Evolutionary conservation across 805 yeast species (phyloP).

Genomic region (Cyberlindnera subsufficiens): DNA sequence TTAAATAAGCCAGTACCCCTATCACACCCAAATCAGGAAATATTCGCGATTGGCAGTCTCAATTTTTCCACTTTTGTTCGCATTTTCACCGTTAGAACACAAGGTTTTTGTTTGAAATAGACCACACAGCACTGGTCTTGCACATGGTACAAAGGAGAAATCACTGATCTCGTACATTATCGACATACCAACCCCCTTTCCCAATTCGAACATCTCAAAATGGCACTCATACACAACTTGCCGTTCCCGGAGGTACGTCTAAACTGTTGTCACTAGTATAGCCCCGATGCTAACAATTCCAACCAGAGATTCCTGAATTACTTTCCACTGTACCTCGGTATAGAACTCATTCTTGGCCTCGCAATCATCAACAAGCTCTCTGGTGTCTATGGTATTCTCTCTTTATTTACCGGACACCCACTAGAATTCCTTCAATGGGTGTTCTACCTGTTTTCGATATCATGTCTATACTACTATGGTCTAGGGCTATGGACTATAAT

Average conservation of each 20-base stretch:
- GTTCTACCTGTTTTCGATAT: slow-evolving; percentile 58
- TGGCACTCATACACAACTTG: slow-evolving; percentile 5
- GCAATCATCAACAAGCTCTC: slow-evolving; percentile 84
- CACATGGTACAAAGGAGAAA: neutral
- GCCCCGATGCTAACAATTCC: slow-evolving; percentile 9
- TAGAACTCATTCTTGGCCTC: slow-evolving; percentile 70
- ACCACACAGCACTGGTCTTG: too few relatives aligned
- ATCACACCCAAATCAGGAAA: slow-evolving; percentile 4
- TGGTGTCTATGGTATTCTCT: slow-evolving; percentile 81
- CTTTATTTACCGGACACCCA: slow-evolving; percentile 86
- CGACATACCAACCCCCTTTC: too few relatives aligned
- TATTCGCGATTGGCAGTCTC: neutral
- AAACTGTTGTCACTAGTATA: neutral
- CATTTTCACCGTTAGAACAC: too few relatives aligned
- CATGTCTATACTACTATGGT: slow-evolving; percentile 55
- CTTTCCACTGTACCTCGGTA: slow-evolving; percentile 81
- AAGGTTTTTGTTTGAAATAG: too few relatives aligned
- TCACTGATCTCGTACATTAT: neutral
- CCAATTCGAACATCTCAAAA: neutral
- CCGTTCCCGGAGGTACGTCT: slow-evolving; percentile 14
- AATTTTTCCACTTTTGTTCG: neutral
- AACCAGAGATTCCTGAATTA: slow-evolving; percentile 55
- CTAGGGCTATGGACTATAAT: slow-evolving; percentile 48
- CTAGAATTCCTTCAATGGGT: slow-evolving; percentile 78
- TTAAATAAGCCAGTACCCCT: neutral